Conservation (phyloP, 331 rosid genomes). For the Dryas integrifolia region DNA sequence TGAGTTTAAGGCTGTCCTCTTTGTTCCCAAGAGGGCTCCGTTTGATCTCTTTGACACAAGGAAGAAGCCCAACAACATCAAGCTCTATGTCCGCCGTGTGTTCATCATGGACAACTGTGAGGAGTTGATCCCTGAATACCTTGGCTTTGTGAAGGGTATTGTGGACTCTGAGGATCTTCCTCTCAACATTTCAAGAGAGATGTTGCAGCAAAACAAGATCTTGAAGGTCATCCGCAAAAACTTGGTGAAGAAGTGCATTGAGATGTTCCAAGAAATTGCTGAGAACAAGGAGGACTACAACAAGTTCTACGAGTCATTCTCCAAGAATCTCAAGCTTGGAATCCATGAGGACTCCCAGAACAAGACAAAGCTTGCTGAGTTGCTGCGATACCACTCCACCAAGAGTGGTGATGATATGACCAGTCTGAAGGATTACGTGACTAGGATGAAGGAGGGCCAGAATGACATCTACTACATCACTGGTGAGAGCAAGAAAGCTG, state of each 20-base stretch:
- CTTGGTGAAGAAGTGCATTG: conserved; percentile 71
- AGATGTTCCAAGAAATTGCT: conserved; percentile 68
- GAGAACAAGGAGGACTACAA: conserved; percentile 89
- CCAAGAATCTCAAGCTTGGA: conserved; percentile 71
- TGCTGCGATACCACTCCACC: conserved; percentile 69
- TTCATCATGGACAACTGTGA: conserved; percentile 88
- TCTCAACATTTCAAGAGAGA: conserved; percentile 73
- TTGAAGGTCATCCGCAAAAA: conserved; percentile 75
- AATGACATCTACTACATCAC: conserved; percentile 70
- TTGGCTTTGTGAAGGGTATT: conserved; percentile 74
- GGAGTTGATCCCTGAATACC: conserved; percentile 78
- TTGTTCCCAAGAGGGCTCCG: conserved; percentile 81
- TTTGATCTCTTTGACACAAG: conserved; percentile 73
- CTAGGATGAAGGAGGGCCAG: conserved; percentile 88
- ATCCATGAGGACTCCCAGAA: conserved; percentile 72
- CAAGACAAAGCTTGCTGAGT: conserved; percentile 70
- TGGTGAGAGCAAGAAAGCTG: conserved; percentile 79
- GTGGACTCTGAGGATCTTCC: conserved; percentile 86
- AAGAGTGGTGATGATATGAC: conserved; percentile 80
- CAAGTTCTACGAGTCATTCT: conserved; percentile 77
- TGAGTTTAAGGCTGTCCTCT: conserved; percentile 75
- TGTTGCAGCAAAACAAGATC: conserved; percentile 76
- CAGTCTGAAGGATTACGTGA: conserved; percentile 74
- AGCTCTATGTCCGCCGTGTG: conserved; percentile 69
- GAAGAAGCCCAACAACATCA: conserved; percentile 84